Evolutionary conservation across 306 rosid species (phyloP), one percentile per base, ranked within the genome.

Genomic region (Malus fusca): DNA sequence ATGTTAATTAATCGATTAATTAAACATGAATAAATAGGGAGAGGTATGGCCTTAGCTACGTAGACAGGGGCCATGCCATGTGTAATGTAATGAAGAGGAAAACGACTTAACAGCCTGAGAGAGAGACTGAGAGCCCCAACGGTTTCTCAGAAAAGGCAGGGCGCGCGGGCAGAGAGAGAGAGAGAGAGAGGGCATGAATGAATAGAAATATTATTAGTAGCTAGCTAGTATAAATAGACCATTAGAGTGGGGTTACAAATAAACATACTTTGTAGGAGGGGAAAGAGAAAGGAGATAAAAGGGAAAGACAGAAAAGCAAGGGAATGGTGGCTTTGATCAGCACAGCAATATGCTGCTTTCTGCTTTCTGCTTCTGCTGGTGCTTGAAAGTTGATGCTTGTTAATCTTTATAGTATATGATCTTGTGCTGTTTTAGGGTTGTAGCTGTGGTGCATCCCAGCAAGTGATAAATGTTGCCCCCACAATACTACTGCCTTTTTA

Each of bases 141-240:
- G 78, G 78, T 75, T 75, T 75, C 62, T 64, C 71, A 63, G 71
- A 64, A 65, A n/a, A 65, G 17, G 21, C 44, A 74, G 77, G 21
- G 35, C 22, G 14, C 64, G 40, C 11, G 9, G 30, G 14, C 14
- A 19, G 69, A 18, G 62, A 56, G 62, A 22, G 62, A 42, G 19
- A n/a, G n/a, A 17, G 18, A 19, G 69, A 31, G 62, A 56, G 21
- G 5, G 21, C 55, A 51, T 21, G 65, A 25, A 33, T 55, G 66
- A 37, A 72, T 56, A 61, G 66, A 14, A 61, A 13, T 26, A 37
- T 56, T 35, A 59, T 26, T 33, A n/a, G 75, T 58, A 58, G 62
- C 62, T 58, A 58, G 28, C 37, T 28, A 28, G 66, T n/a, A 26
- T 14, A 62, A 13, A 11, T 59, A 59, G 64, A 59, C 30, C 15